Evolutionary conservation across 495 filamentous ascomycete genomes (phyloP), one percentile per base, ranked within the genome.

Genomic region (Daldinia bambusicola): DNA sequence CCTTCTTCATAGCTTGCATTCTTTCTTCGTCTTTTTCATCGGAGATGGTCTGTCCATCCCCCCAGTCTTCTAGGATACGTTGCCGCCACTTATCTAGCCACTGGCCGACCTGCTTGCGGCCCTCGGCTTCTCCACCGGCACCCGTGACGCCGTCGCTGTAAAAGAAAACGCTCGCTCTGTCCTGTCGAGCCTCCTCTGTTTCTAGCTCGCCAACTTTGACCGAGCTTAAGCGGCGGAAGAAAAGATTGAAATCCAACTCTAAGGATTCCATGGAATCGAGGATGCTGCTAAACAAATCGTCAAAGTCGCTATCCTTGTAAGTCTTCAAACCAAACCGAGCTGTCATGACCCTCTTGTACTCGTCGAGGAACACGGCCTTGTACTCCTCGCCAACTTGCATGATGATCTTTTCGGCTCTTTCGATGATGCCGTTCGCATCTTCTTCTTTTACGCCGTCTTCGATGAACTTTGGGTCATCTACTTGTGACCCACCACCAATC

Each of bases 171-270:
- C 83, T 79, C 0, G 92, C 90, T 16, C 80, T 80, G 20, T 88
- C 82, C 58, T 81, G 82, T 53, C 90, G 80, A 63, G 84, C 74
- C 18, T 88, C 86, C 13, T 90, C 83, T 0, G 87, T 90, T 58
- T 87, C 84, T 8, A 96, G 48, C 12, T 89, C 84, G 1, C 80
- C 76, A 6, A 93, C 40, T 3, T 78, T 80, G 14, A 96, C 64
- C 4, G 78, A 69, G 9, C 88, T 88, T 0, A 99, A 82, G 5
- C 89, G 86, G 2, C 95, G 85, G 86, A 98, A 98, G 77, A 94
- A 94, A 67, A 93, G 91, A 74, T 95, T 91, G 82, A 96, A 99
- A 77, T 99, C 95, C 22, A 99, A 79, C 69, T 93, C 89, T 31
- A 92, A 79, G 3, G 84, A 84, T 74, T 97, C 92, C 72, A 99